phyloP scores from a whole-genome alignment of 805 yeast species.

The Teunomyces funiuensis region DNA sequence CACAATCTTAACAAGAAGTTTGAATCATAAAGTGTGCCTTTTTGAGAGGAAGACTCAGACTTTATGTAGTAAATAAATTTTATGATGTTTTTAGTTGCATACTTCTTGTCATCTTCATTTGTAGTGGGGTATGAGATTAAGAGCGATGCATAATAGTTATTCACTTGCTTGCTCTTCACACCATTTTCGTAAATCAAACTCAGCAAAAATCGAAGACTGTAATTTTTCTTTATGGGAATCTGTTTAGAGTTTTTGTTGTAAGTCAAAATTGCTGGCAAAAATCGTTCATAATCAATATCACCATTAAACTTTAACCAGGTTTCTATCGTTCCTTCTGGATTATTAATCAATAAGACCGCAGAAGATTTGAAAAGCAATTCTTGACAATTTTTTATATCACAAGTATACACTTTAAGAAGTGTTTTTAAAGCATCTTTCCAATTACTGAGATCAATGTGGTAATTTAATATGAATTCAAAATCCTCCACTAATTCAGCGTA shows the following conservation, averaged over 20 bases:
- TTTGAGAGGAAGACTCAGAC: slow-evolving; percentile 9
- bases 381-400: slow-evolving; percentile 14
- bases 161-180: slow-evolving; percentile 48
- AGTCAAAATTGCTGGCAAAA: slow-evolving; percentile 74
- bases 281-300: slow-evolving; percentile 55
- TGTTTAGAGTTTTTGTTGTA: slow-evolving; percentile 52
- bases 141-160: slow-evolving; percentile 69
- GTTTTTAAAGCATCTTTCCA: slow-evolving; percentile 74
- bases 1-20: slow-evolving; percentile 78
- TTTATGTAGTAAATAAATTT: slow-evolving; percentile 29
- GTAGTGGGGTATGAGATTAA: slow-evolving; percentile 46
- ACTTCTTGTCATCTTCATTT: slow-evolving; percentile 43
- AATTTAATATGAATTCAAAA: slow-evolving; percentile 62
- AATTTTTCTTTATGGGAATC: slow-evolving; percentile 50
- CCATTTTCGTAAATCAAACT: slow-evolving; percentile 45
- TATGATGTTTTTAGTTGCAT: slow-evolving; percentile 33
- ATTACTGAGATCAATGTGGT: slow-evolving; percentile 65
- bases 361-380: slow-evolving; percentile 63
- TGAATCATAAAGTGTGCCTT: slow-evolving; percentile 49
- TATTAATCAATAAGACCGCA: slow-evolving; percentile 62
- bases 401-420: slow-evolving; percentile 47
- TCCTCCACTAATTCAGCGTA: slow-evolving; percentile 72
- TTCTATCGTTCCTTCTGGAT: slow-evolving; percentile 69
- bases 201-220: slow-evolving; percentile 63
- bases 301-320: slow-evolving; percentile 65